Conservation (phyloP, 208 protist species). For the Leishmania turanica region DNA sequence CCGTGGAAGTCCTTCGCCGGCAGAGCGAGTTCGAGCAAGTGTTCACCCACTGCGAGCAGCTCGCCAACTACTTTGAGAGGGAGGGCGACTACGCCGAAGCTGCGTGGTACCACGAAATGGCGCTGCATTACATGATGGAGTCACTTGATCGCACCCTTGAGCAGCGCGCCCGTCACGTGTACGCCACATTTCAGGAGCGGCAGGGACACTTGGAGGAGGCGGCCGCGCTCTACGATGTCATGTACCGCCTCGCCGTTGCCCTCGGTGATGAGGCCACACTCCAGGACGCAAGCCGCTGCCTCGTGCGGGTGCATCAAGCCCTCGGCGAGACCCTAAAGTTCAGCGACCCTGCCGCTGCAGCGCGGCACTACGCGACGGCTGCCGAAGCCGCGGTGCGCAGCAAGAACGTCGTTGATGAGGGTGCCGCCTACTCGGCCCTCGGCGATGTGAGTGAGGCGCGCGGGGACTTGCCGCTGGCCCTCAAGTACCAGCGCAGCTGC, state of each 20-base stretch:
- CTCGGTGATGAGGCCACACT: slow-evolving; percentile 48
- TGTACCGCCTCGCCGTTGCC: slow-evolving; percentile 69
- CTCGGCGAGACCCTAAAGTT: slow-evolving; percentile 49
- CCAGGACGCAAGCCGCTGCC: slow-evolving; percentile 44
- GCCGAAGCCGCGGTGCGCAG: slow-evolving; percentile 48
- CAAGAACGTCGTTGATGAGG: slow-evolving; percentile 46
- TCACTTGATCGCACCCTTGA: slow-evolving; percentile 72
- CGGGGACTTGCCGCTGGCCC: slow-evolving; percentile 62
- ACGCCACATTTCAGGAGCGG: slow-evolving; percentile 73
- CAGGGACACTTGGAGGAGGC: slow-evolving; percentile 54
- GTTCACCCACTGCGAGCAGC: slow-evolving; percentile 50
- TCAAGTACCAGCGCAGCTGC: slow-evolving; percentile 73
- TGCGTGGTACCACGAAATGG: slow-evolving; percentile 65
- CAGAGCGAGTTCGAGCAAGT: slow-evolving; percentile 85
- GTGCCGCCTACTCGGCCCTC: slow-evolving; percentile 62
- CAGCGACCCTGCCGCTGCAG: slow-evolving; percentile 35
- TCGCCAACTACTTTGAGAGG: slow-evolving; percentile 86
- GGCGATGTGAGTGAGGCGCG: slow-evolving; percentile 74
- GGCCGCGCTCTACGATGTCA: slow-evolving; percentile 58
- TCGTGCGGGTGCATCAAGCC: slow-evolving; percentile 72
- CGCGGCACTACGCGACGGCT: slow-evolving; percentile 59
- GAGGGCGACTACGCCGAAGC: slow-evolving; percentile 82
- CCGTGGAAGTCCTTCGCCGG: slow-evolving; percentile 77
- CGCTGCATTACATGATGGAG: slow-evolving; percentile 73
- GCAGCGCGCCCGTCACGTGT: slow-evolving; percentile 57